Conservation (phyloP, 164 flowering plant species). For the Aristolochia contorta region DNA sequence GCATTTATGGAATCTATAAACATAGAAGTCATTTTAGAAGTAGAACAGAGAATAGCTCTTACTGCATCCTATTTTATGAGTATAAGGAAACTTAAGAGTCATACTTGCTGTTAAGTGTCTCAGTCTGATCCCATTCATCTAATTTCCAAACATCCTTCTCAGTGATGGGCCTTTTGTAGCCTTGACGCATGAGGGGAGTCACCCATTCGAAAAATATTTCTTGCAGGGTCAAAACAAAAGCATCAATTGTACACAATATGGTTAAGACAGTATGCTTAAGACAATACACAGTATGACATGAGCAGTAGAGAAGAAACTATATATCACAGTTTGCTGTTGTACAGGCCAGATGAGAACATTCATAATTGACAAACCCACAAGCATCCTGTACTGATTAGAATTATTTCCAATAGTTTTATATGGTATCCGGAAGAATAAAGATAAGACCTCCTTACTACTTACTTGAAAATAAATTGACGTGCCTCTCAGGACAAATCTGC, state of each 20-base stretch:
- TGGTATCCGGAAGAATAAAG: too few species aligned
- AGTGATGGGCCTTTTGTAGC: slow-evolving; percentile 68
- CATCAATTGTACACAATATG: too few species aligned
- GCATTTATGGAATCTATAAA: slow-evolving; percentile 63
- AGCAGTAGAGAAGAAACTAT: too few species aligned
- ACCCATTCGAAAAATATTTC: slow-evolving; percentile 73
- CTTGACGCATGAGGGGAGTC: slow-evolving; percentile 74
- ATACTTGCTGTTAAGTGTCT: slow-evolving; percentile 61
- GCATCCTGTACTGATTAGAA: too few species aligned
- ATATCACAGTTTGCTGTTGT: too few species aligned
- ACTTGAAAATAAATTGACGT: slow-evolving; percentile 71
- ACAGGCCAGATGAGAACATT: too few species aligned
- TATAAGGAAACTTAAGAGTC: slow-evolving; percentile 11
- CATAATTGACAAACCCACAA: too few species aligned
- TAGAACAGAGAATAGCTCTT: neutral
- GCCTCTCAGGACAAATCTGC: slow-evolving; percentile 89
- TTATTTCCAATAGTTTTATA: too few species aligned
- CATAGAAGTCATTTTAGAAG: neutral
- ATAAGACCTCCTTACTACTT: slow-evolving; percentile 16
- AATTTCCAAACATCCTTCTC: slow-evolving; percentile 97
- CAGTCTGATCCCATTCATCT: slow-evolving; percentile 89
- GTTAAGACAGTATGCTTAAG: too few species aligned
- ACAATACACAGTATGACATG: too few species aligned
- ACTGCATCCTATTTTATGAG: neutral
- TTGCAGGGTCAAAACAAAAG: slow-evolving; percentile 18